Evolutionary conservation across 1,139 yeast genomes (phyloP).

Genomic region (Pichia norvegensis): DNA sequence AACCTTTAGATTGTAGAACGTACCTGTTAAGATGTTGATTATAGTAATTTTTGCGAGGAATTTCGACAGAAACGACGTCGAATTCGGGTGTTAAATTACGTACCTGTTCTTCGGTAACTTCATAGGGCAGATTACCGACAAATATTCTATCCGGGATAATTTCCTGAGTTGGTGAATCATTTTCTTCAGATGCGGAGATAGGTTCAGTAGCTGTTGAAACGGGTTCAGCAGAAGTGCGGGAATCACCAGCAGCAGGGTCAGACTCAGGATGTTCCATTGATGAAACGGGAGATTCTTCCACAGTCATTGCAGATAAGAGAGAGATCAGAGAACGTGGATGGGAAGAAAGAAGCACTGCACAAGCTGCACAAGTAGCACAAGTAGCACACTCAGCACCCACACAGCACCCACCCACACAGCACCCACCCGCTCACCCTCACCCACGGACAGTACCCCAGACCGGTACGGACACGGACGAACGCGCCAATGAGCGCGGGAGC

Average conservation of each 20-base stretch:
- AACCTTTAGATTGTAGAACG: constrained; percentile 23
- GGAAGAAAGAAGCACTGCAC: no score
- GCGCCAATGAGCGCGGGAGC: no score
- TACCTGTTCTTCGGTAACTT: constrained; percentile 34
- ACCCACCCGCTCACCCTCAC: no score
- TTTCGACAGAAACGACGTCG: constrained; percentile 25
- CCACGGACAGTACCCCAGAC: no score
- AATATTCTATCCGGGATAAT: constrained; percentile 29
- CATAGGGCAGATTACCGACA: constrained; percentile 45
- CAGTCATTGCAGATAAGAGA: background rate
- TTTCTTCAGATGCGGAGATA: background rate
- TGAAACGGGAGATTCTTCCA: background rate
- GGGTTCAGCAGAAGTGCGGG: background rate
- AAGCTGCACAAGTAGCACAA: no score
- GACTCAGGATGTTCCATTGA: no score
- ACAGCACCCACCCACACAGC: no score
- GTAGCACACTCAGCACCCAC: no score
- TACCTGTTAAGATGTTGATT: constrained; percentile 18
- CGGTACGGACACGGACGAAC: no score
- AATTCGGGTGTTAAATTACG: constrained; percentile 23
- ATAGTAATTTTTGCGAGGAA: constrained; percentile 24
- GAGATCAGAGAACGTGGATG: background rate
- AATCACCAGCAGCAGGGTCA: background rate
- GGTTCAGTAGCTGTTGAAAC: background rate
- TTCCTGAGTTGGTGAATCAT: constrained; percentile 2